Evolutionary conservation across 805 yeast genomes (phyloP), one percentile per base, ranked within the genome.

Genomic region (Crinitomyces ghanaensis): DNA sequence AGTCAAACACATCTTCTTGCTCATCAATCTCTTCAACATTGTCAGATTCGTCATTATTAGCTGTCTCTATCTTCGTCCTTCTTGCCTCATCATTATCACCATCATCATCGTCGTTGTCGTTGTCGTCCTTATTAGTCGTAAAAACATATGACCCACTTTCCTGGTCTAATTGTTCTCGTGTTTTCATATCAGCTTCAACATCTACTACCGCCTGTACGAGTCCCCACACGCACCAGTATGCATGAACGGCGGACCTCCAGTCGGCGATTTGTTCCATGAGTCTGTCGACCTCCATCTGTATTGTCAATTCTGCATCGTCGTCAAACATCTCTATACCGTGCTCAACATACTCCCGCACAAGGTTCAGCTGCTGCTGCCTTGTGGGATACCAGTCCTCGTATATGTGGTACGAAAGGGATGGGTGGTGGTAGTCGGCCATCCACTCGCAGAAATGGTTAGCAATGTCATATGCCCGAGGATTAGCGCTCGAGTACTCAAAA

Each of bases 361-460:
- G 68, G 48, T 78, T 77, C 42, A 77, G 51, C 48, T 79, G 76
- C 51, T 85, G 78, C 28, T 73, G 72, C 39, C 63, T 61, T 9
- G 63, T 60, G 6, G 98, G 98, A 56, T 69, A 91, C 24, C 60
- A 57, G 8, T 66, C 59, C 21, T 59, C 62, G 45, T 70, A 65
- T n/a, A 80, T 60, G 36, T 57, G 69, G 52, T 78, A 72, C 1
- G 72, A 63, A 11, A 64, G 57, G 13, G 64, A 60, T 1, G 75
- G 70, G 44, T 74, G 71, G 49, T 78, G 82, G 53, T 88, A 91
- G 60, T 91, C 84, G 31, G 83, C 70, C 96, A 86, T 91, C 98
- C 98, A 88, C 60, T 88, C 98, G 43, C 81, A 70, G 45, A 91
- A 81, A 60, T 91, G 98, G 54, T 91, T 86, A 9, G 86, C 86